Evolutionary conservation across 495 filamentous ascomycete genomes (phyloP).

Genomic region (Aspergillus bertholletiae): DNA sequence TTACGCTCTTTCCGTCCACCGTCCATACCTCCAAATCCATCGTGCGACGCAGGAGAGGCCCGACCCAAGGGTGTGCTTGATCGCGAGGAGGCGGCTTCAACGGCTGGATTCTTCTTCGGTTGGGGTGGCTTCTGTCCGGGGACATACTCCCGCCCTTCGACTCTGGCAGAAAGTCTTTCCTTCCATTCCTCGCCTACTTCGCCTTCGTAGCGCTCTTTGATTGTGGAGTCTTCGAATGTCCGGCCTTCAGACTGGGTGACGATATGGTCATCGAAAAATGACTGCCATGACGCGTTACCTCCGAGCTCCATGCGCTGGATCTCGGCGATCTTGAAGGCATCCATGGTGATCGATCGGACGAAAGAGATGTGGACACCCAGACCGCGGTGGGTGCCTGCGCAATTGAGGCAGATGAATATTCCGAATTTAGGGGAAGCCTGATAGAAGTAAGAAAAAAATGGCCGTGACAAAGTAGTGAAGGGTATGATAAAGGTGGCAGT

Average conservation of each 20-base stretch:
- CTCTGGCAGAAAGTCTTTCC: constrained; percentile 79
- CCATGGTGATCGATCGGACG: constrained; percentile 94
- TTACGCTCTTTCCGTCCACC: constrained; percentile 59
- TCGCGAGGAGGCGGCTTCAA: constrained; percentile 21
- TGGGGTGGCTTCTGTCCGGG: constrained; percentile 51
- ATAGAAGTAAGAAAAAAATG: background rate
- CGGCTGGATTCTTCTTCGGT: constrained; percentile 30
- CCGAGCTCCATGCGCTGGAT: constrained; percentile 83
- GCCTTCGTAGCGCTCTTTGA: constrained; percentile 82
- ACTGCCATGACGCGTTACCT: constrained; percentile 80
- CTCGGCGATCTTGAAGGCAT: constrained; percentile 87
- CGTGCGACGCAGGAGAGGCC: constrained; percentile 30
- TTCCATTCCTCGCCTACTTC: constrained; percentile 94
- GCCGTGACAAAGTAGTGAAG: background rate
- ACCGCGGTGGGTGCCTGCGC: constrained; percentile 90
- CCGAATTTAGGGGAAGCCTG: constrained; percentile 70
- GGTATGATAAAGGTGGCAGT: background rate
- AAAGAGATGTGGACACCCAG: constrained; percentile 98
- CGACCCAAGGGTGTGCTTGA: constrained; percentile 33
- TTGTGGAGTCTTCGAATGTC: constrained; percentile 69
- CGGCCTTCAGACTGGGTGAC: constrained; percentile 55
- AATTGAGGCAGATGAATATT: constrained; percentile 95
- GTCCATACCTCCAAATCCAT: constrained; percentile 20
- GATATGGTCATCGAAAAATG: constrained; percentile 73
- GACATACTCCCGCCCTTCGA: constrained; percentile 80